phyloP scores from a whole-genome alignment of 1,139 yeast genomes.

The Geotrichum reessii region DNA sequence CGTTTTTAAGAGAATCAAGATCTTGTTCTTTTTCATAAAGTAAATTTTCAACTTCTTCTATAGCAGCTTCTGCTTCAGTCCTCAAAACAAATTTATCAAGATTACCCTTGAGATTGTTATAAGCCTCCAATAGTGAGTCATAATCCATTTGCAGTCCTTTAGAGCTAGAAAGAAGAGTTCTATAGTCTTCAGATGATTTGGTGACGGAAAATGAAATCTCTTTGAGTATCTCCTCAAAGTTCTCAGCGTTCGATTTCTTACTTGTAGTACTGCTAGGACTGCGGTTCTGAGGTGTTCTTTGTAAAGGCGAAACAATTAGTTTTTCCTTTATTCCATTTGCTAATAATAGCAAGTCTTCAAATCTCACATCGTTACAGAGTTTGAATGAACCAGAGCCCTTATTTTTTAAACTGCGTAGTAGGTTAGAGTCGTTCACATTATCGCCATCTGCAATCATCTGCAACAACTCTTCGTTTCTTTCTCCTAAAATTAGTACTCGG shows the following conservation, averaged over 20 bases:
- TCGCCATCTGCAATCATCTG: neutral
- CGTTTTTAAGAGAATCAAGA: conserved; percentile 7
- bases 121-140: conserved; percentile 6
- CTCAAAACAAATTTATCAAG: conserved; percentile 7
- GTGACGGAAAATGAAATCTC: conserved; percentile 1
- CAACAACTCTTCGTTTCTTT: conserved; percentile 5
- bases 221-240: conserved; percentile 2
- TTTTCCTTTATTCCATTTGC: conserved; percentile 7
- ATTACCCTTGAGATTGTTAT: conserved; percentile 2
- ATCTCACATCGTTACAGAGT: neutral
- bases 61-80: conserved; percentile 6
- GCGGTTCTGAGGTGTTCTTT: neutral
- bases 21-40: conserved; percentile 16
- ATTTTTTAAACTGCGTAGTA: neutral
- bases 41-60: conserved; percentile 6
- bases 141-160: conserved; percentile 2
- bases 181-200: conserved; percentile 1
- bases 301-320: neutral
- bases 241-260: neutral
- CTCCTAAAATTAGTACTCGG: conserved; percentile 1
- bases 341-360: neutral
- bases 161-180: neutral
- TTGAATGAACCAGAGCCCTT: neutral
- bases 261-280: neutral
- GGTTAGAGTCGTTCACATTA: neutral